Evolutionary conservation across 768 basidiomycete species (phyloP), one percentile per base, ranked within the genome.

Genomic region (Termitomyces sp.): DNA sequence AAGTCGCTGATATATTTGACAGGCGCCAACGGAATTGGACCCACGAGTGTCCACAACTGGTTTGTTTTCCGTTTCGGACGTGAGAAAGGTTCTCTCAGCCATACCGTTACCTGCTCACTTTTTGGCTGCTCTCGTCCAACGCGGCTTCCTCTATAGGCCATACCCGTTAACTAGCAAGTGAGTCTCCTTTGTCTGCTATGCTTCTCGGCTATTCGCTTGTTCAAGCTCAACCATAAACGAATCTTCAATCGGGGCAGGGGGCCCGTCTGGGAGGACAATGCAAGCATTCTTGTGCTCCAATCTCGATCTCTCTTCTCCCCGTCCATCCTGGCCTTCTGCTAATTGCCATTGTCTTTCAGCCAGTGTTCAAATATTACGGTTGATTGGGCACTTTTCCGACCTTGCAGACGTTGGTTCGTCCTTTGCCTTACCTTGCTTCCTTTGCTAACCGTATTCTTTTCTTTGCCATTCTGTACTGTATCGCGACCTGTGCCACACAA

Each of bases 121-220:
- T 47, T 59, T 62, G 64, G 58, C 43, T 58, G 59, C 64, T 63
- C 58, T 55, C 45, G 61, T 56, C 64, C 52, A 64, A 66, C 71
- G 84, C 75, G 77, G 83, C 9, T 84, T 84, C 84, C 82, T 83
- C 83, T 83, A 82, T 76, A 64, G 67, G 70, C 15, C 69, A 80
- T 82, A 70, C 66, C 87, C 85, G 60, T 84, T 85, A 73, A 71
- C 64, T 69, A 62, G 62, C 72, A 74, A 80, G 84, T 84, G 60
- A 58, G 75, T 68, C 30, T 55, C 55, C 57, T 62, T 63, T 63
- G 53, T 62, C 48, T 55, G 50, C 42, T 31, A 42, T 42, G 31
- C 46, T 45, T 58, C 38, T 60, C 60, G 60, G 53, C 26, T 45
- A 40, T 28, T 28, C 11, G 37, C 48, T 50, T 23, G 49, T 19